phyloP scores from a whole-genome alignment of 495 filamentous ascomycete species.

The Alectoria sarmentosa region DNA sequence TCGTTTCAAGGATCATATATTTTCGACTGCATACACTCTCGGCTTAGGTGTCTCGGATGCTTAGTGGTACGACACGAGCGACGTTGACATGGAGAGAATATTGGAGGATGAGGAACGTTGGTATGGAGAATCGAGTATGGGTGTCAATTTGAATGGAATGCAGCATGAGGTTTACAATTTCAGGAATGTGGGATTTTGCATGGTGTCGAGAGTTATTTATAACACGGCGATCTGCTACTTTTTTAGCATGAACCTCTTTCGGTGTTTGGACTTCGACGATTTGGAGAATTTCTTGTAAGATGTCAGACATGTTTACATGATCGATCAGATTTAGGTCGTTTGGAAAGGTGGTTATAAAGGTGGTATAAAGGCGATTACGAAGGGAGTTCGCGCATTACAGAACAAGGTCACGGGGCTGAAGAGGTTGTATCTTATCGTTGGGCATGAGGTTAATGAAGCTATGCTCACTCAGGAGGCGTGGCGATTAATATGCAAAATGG shows the following conservation, averaged over 20 bases:
- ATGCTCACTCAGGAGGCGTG: background rate
- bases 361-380: too few species aligned
- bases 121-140: background rate
- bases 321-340: background rate
- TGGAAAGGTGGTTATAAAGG: background rate
- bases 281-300: background rate
- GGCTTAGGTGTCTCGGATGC: background rate
- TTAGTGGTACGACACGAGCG: background rate
- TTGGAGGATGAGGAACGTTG: background rate
- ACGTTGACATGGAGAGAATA: background rate
- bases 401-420: background rate
- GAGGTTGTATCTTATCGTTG: background rate
- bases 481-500: background rate
- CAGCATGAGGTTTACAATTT: background rate
- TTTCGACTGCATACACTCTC: slow-evolving; percentile 1
- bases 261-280: background rate
- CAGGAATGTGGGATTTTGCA: background rate
- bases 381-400: background rate
- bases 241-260: background rate
- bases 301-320: background rate
- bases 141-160: background rate
- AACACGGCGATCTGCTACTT: background rate
- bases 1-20: background rate
- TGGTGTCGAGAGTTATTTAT: background rate
- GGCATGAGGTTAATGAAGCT: background rate